Base-by-base conservation (phyloP, 768 basidiomycete genomes). In the Kwoniella europaea region DNA sequence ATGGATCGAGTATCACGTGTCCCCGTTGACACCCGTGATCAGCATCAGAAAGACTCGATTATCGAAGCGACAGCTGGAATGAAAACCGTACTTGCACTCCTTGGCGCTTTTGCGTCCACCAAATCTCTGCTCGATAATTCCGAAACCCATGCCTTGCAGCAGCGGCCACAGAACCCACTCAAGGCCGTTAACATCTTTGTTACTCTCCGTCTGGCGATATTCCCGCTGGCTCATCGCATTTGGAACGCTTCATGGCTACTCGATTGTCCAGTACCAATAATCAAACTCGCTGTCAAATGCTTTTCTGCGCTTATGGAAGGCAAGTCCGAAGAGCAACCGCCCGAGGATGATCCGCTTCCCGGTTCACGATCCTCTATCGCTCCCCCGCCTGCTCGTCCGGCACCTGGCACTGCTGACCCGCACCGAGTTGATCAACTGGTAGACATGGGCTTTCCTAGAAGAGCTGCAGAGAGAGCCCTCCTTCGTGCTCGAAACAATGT, bases 371-470 rank as follows among this genome's bases (percentile, higher is more conserved):
- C 10, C 16, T 46, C 72, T 16, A 43, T 67, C 52, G 35, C 56
- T 58, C 27, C 46, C 43, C 82, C 70, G 83, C 82, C 24, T 69
- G 81, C 24, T 29, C 67, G 58, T n/a, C 56, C 77, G 46, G 52
- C 60, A 6, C 80, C 82, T 22, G 73, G 86, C 70, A 89, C 87
- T 13, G 88, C 91, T 0, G 92, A 93, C 80, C 93, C 94, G 81
- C 87, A 86, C 57, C 88, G 91, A 44, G 89, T 98, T 64, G 88
- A 88, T 62, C 91, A 93, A 76, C 86, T 98, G 65, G 90, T 89
- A 10, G 97, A 98, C 77, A 98, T 99, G 97, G 97, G 97, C 57
- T 99, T 98, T 86, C 89, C 91, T 44, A 89, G 94, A n/a, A 88
- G 89, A 53, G 92, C 92, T 13, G 93, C 90, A 1, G 91, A 92